These are phyloP conservation scores for Pinus tabuliformis DNA, from an alignment of 75 land plant species.

Conservation along the genomic window DNA sequence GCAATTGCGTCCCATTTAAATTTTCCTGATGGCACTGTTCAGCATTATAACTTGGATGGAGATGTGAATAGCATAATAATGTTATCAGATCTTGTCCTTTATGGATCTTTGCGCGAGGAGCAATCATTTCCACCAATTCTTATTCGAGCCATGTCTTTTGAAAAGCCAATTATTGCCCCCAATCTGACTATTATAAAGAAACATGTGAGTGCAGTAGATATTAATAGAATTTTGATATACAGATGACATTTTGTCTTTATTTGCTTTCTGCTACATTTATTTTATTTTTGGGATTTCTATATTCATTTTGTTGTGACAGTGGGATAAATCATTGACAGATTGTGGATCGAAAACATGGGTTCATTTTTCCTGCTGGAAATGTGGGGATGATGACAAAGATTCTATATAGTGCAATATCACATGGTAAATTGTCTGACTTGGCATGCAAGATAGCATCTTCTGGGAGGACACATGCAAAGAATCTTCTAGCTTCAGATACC, in stretches of 20 bases:
- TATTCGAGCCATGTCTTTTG: conserved; percentile 81
- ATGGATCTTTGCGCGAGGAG: conserved; percentile 70
- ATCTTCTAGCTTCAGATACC: conserved; percentile 66
- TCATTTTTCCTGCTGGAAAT: conserved; percentile 64
- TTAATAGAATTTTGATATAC: background rate
- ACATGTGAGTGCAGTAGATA: conserved; percentile 52
- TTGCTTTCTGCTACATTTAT: background rate
- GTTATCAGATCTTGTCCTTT: conserved; percentile 78
- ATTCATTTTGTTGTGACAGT: conserved; percentile 4
- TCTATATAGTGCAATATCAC: conserved; percentile 39
- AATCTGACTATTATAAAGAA: conserved; percentile 55
- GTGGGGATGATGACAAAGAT: conserved; percentile 37
- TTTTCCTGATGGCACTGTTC: conserved; percentile 53
- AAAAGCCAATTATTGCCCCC: conserved; percentile 69
- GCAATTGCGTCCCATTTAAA: conserved; percentile 66
- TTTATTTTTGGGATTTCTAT: background rate
- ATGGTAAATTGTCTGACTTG: conserved; percentile 43
- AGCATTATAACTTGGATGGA: conserved; percentile 53
- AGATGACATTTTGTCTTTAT: background rate
- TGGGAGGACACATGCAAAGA: conserved; percentile 49
- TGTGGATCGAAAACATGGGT: conserved; percentile 64
- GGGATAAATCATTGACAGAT: conserved; percentile 42
- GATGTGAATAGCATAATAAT: conserved; percentile 65
- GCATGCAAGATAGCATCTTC: conserved; percentile 42
- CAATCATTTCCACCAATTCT: conserved; percentile 80